phyloP scores from a whole-genome alignment of 179 eudicot species.

The Nepenthes alata region DNA sequence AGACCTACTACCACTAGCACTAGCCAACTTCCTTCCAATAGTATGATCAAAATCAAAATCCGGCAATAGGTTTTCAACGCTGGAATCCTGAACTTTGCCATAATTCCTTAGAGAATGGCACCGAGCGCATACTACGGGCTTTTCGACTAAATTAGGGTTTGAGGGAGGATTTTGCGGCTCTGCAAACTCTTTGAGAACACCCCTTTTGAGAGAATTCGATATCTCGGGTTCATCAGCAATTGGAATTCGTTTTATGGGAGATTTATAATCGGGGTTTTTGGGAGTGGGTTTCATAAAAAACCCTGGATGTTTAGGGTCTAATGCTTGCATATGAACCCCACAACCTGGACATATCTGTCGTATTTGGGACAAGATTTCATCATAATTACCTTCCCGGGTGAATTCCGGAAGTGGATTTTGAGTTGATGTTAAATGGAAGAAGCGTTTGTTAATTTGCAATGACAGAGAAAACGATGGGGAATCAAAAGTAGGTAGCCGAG shows the following conservation, averaged over 20 bases:
- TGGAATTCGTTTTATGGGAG: slow-evolving; percentile 22
- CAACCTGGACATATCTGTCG: slow-evolving; percentile 71
- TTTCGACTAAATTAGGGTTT: slow-evolving; percentile 22
- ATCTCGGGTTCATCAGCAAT: slow-evolving; percentile 49
- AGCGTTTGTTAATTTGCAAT: slow-evolving; percentile 5
- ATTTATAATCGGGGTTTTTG: slow-evolving; percentile 46
- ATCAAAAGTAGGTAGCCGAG: slow-evolving; percentile 24
- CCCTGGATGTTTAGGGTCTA: slow-evolving; percentile 56
- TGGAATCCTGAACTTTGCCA: slow-evolving; percentile 60
- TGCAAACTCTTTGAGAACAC: slow-evolving; percentile 27
- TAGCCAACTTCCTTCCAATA: slow-evolving; percentile 69
- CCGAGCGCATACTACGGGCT: slow-evolving; percentile 65
- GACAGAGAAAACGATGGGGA: slow-evolving; percentile 8
- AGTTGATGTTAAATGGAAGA: slow-evolving; percentile 13
- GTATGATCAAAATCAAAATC: slow-evolving; percentile 94
- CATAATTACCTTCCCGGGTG: slow-evolving; percentile 73
- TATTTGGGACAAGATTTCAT: slow-evolving; percentile 30
- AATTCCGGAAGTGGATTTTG: slow-evolving; percentile 20
- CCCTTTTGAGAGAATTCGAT: slow-evolving; percentile 49
- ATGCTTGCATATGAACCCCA: slow-evolving; percentile 78
- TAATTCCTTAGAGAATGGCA: slow-evolving; percentile 78
- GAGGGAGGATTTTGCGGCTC: slow-evolving; percentile 20
- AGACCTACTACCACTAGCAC: slow-evolving; percentile 50
- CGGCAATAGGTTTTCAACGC: slow-evolving; percentile 66
- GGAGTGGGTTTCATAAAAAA: slow-evolving; percentile 40